A percentile compares a stretch with the other conserved stretches of the same genome.
Conservation (phyloP, 257 asterid genomes). For the Henckelia pumila region DNA sequence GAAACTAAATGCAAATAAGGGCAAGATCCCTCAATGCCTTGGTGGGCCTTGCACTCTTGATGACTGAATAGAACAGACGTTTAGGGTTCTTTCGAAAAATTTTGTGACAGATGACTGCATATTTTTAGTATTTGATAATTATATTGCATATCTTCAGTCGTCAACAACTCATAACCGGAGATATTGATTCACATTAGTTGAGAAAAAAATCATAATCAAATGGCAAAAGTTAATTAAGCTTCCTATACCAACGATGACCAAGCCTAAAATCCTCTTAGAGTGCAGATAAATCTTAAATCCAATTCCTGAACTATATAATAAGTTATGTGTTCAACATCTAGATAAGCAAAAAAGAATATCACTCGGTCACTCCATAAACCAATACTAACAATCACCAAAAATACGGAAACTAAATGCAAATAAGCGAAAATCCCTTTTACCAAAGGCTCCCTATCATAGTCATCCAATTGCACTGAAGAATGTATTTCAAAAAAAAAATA, state of each 20-base stretch:
- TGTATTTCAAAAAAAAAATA: too few relatives aligned
- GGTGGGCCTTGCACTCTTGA: background rate
- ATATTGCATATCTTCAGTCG: background rate
- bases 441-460: background rate
- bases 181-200: background rate
- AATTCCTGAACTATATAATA: too few relatives aligned
- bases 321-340: background rate
- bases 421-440: too few relatives aligned
- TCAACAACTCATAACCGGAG: background rate
- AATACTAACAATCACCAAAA: too few relatives aligned
- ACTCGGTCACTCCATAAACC: background rate
- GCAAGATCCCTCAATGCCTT: background rate
- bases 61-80: background rate
- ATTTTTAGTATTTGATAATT: too few relatives aligned
- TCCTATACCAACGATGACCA: background rate
- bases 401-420: background rate
- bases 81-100: background rate
- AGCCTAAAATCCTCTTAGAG: background rate
- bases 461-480: slow-evolving; percentile 1
- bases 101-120: background rate
- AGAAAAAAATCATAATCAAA: background rate
- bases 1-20: background rate
- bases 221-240: background rate
- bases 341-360: background rate
- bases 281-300: too few relatives aligned